These are phyloP conservation scores for Rhodotorula sp. DNA, from an alignment of 1,284 basidiomycete genomes.

Conservation along the genomic window DNA sequence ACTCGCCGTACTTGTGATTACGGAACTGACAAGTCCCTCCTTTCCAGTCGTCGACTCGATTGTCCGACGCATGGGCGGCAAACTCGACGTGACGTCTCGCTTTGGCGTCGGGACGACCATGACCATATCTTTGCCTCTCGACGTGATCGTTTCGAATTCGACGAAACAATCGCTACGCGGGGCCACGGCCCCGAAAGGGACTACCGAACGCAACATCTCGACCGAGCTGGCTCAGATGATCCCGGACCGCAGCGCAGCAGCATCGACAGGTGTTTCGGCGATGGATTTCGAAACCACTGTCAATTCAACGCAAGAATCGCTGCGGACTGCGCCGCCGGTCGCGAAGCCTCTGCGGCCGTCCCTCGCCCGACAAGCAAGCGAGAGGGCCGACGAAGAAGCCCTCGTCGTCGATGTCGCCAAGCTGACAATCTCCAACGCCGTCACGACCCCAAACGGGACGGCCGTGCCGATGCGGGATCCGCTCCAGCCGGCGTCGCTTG, in stretches of 20 bases:
- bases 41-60: constrained; percentile 28
- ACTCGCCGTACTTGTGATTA: not conserved
- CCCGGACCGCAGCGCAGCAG: no score
- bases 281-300: constrained; percentile 13
- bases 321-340: not conserved
- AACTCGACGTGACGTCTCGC: constrained; percentile 25
- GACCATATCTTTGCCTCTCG: constrained; percentile 27
- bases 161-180: not conserved
- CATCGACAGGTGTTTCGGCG: not conserved
- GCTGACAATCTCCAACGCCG: constrained; percentile 56
- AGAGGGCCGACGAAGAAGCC: constrained; percentile 45
- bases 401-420: constrained; percentile 32
- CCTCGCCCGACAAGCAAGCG: constrained; percentile 45
- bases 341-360: constrained; percentile 1
- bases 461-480: not conserved
- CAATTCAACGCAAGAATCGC: not conserved
- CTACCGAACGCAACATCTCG: constrained; percentile 47
- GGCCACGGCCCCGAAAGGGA: no score
- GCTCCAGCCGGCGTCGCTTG: not conserved
- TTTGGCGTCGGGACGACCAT: constrained; percentile 21
- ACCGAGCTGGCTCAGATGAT: constrained; percentile 16
- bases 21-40: no score
- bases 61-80: constrained; percentile 27
- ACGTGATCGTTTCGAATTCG: constrained; percentile 1
- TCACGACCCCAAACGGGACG: not conserved